A percentile compares a stretch with the other conserved stretches of the same genome.
Evolutionary conservation across 2,329 filamentous ascomycete genomes (phyloP).

Genomic region (Xylaria sp.): DNA sequence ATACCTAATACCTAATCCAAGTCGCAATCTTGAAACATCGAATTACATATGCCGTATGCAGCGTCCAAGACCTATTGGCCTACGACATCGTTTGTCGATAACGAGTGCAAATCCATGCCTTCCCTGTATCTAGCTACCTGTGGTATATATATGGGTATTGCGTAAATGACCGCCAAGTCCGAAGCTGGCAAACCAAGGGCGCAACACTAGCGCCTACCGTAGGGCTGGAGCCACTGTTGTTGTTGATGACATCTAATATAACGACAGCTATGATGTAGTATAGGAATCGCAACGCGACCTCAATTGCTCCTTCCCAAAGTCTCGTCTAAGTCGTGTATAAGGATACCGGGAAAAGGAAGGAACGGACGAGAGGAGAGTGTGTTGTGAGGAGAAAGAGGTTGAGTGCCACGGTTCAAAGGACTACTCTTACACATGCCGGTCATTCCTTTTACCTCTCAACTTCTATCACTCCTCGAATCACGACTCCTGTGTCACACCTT

Average conservation of each 20-base stretch:
- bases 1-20: not conserved
- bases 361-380: not conserved
- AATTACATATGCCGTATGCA: not conserved
- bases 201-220: constrained; percentile 1
- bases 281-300: not conserved
- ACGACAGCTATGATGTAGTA: not conserved
- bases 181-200: constrained; percentile 33
- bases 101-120: constrained; percentile 31
- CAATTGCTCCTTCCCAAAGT: not conserved
- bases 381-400: not conserved
- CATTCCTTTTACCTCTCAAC: constrained; percentile 19
- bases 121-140: not conserved
- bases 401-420: not conserved
- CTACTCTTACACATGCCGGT: constrained; percentile 19
- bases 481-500: constrained; percentile 2
- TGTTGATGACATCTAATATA: constrained; percentile 1
- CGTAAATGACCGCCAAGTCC: constrained; percentile 3
- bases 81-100: constrained; percentile 20
- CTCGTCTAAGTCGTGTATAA: not conserved
- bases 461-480: constrained; percentile 39
- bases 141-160: not conserved
- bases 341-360: not conserved
- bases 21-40: not conserved
- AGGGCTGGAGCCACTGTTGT: not conserved
- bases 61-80: not conserved